These are phyloP conservation scores for Tagetes patula DNA, from an alignment of 129 eudicot species.

Conservation along the genomic window DNA sequence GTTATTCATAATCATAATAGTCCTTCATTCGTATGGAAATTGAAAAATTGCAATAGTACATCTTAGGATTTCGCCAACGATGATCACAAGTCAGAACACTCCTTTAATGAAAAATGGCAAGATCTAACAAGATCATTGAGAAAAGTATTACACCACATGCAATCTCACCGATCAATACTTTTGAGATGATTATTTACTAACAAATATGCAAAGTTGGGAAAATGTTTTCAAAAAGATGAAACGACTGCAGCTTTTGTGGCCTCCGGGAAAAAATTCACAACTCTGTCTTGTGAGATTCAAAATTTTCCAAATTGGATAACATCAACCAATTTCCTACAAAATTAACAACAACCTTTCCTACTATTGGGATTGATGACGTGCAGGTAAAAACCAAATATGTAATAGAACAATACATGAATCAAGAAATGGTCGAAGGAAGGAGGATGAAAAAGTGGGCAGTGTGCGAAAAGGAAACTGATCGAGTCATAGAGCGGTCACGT, in stretches of 20 bases:
- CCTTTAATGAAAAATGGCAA: background rate
- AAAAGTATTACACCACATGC: background rate
- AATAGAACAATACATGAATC: too few species aligned
- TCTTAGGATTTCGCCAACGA: background rate
- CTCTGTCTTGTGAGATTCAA: background rate
- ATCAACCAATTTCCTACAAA: background rate
- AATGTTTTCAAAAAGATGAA: background rate
- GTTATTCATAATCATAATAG: background rate
- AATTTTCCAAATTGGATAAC: background rate
- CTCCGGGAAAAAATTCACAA: background rate
- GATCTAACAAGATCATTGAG: background rate
- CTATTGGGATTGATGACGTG: too few species aligned
- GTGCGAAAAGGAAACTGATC: too few species aligned
- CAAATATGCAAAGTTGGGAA: background rate
- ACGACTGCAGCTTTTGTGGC: background rate
- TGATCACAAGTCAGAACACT: background rate
- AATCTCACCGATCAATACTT: background rate
- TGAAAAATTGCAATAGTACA: background rate
- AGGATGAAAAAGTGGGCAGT: background rate
- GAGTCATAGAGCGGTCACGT: too few species aligned
- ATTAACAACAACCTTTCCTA: background rate
- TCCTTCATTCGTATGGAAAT: background rate
- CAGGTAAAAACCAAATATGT: too few species aligned
- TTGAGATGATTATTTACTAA: background rate
- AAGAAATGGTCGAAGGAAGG: too few species aligned